phyloP scores from a whole-genome alignment of 441 rosid genomes.

The Erodium chrysanthum region DNA sequence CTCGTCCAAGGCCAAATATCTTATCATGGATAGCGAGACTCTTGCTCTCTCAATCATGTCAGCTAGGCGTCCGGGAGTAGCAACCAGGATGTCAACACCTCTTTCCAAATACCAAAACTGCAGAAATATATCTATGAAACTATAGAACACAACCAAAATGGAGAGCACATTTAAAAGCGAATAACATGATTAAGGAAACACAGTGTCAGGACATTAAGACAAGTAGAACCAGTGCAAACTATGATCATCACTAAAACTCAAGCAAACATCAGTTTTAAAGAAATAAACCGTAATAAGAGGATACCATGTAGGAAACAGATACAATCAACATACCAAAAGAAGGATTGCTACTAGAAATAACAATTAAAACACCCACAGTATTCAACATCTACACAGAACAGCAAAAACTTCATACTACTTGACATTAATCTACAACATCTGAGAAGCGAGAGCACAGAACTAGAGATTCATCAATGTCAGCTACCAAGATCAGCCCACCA shows the following conservation, averaged over 20 bases:
- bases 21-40: slow-evolving; percentile 26
- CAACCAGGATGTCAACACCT: slow-evolving; percentile 33
- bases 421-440: background rate
- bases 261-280: background rate
- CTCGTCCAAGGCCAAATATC: slow-evolving; percentile 31
- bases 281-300: background rate
- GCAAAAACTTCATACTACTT: background rate
- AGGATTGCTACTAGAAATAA: background rate
- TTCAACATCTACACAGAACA: too few relatives aligned
- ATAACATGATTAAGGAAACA: background rate
- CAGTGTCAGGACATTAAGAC: too few relatives aligned
- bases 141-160: background rate
- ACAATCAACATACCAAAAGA: background rate
- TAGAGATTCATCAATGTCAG: background rate
- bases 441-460: background rate
- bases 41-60: slow-evolving; percentile 29
- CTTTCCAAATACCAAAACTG: slow-evolving; percentile 25
- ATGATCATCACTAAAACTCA: too few relatives aligned
- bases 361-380: background rate
- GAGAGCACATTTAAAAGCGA: background rate
- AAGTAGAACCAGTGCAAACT: too few relatives aligned
- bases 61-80: slow-evolving; percentile 32
- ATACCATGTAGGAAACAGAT: background rate
- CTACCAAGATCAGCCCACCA: too few relatives aligned
- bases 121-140: background rate